These are phyloP conservation scores for Suillus ampliporus DNA, from an alignment of 768 basidiomycete species.

Conservation along the genomic window DNA sequence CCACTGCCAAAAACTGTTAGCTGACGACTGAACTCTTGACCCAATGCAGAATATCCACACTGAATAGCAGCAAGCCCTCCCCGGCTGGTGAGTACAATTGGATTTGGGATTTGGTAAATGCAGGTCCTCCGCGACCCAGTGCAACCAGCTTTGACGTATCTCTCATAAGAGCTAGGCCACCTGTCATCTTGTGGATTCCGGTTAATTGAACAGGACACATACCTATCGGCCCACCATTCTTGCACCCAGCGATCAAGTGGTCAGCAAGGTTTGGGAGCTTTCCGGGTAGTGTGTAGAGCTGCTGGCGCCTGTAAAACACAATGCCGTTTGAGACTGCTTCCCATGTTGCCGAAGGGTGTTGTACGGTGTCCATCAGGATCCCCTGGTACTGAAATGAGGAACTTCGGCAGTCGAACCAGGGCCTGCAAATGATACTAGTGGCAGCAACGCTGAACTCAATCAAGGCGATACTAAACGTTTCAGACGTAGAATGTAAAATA, in stretches of 20 bases:
- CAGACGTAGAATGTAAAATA: slow-evolving; percentile 9
- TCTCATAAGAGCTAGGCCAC: slow-evolving; percentile 76
- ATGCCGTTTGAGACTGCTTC: slow-evolving; percentile 87
- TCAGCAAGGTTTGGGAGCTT: slow-evolving; percentile 80
- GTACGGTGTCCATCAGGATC: slow-evolving; percentile 50
- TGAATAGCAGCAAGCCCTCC: slow-evolving; percentile 67
- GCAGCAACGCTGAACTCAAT: not conserved
- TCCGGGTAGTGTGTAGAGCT: slow-evolving; percentile 82
- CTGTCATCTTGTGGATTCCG: slow-evolving; percentile 6
- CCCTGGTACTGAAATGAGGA: not conserved
- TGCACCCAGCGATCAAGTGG: slow-evolving; percentile 80
- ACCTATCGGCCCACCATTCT: slow-evolving; percentile 92
- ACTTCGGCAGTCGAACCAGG: not conserved
- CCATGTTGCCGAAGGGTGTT: slow-evolving; percentile 86
- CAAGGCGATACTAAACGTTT: not conserved
- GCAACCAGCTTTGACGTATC: slow-evolving; percentile 82
- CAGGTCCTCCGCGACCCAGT: slow-evolving; percentile 60
- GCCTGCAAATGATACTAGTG: not conserved
- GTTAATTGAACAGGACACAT: slow-evolving; percentile 24
- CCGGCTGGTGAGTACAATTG: slow-evolving; percentile 89
- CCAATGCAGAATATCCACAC: slow-evolving; percentile 57
- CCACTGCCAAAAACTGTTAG: slow-evolving; percentile 65
- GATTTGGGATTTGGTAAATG: slow-evolving; percentile 79
- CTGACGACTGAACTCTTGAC: not conserved
- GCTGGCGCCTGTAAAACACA: slow-evolving; percentile 87